Evolutionary conservation across 192 early-diverging fungal species (phyloP).

Genomic region (Linderina pennispora): DNA sequence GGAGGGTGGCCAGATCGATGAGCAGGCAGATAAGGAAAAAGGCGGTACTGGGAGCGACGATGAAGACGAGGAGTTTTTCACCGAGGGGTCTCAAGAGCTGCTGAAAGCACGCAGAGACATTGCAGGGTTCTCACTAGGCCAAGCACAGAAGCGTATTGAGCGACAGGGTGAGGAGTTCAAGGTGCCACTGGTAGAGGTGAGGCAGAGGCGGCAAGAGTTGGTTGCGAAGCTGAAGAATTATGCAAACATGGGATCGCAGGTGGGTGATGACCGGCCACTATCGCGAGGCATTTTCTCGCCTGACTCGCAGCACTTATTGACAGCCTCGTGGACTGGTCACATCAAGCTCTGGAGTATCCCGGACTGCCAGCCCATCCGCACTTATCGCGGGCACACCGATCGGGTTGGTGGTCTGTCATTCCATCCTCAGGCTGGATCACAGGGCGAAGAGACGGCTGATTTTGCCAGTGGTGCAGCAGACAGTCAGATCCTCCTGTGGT

Average conservation of each 20-base stretch:
- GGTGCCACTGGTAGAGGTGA: constrained; percentile 14
- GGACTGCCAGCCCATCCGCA: constrained; percentile 51
- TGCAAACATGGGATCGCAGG: constrained; percentile 71
- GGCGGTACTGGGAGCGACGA: constrained; percentile 15
- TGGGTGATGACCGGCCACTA: constrained; percentile 85
- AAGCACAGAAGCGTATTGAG: constrained; percentile 59
- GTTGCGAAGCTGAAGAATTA: constrained; percentile 39
- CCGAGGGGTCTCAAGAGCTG: constrained; percentile 67
- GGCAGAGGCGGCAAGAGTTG: constrained; percentile 49
- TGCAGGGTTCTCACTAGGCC: constrained; percentile 61
- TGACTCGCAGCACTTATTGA: constrained; percentile 68
- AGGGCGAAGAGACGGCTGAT: constrained; percentile 55
- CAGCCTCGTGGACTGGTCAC: constrained; percentile 78
- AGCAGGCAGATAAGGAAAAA: background rate
- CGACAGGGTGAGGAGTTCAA: constrained; percentile 49
- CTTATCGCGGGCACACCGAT: constrained; percentile 76
- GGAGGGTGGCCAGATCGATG: no score
- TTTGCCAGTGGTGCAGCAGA: constrained; percentile 84
- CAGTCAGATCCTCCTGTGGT: constrained; percentile 75
- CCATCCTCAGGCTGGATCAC: constrained; percentile 73
- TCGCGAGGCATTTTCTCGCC: constrained; percentile 73
- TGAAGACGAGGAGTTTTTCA: constrained; percentile 74
- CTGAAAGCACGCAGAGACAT: constrained; percentile 65
- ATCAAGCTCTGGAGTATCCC: constrained; percentile 88
- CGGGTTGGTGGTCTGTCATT: constrained; percentile 85